Conservation (phyloP, 495 filamentous ascomycete genomes). For the Penicillium longicatenatum region DNA sequence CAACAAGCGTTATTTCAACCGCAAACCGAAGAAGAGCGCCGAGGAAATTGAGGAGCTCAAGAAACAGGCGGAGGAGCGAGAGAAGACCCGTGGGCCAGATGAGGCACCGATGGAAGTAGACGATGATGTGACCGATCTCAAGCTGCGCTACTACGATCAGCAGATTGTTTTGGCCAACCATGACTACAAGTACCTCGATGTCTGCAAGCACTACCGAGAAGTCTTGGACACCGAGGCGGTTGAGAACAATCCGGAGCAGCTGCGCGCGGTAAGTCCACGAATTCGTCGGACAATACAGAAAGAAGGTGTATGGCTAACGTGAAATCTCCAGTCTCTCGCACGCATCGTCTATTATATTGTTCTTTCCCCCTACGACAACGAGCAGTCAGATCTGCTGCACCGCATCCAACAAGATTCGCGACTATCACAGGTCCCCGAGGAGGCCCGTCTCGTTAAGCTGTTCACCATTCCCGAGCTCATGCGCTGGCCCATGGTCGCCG, state of each 20-base stretch:
- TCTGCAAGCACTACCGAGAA: conserved; percentile 95
- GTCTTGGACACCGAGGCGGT: conserved; percentile 94
- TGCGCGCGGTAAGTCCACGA: conserved; percentile 68
- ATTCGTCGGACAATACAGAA: neutral
- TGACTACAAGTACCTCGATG: conserved; percentile 94
- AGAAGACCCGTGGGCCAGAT: conserved; percentile 68
- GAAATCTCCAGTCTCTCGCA: conserved; percentile 67
- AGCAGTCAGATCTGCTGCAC: conserved; percentile 96
- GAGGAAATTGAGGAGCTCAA: conserved; percentile 87
- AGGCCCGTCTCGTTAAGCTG: conserved; percentile 80
- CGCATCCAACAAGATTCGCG: conserved; percentile 73
- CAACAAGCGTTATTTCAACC: conserved; percentile 84
- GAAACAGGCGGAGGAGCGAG: conserved; percentile 79
- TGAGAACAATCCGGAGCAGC: conserved; percentile 81
- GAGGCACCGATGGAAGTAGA: conserved; percentile 74
- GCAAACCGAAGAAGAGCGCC: conserved; percentile 84
- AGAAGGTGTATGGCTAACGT: conserved; percentile 5
- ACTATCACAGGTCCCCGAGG: conserved; percentile 67
- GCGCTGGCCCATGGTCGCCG: conserved; percentile 92
- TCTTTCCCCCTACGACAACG: conserved; percentile 95
- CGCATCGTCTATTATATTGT: conserved; percentile 97
- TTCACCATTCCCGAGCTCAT: conserved; percentile 97
- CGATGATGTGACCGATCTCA: conserved; percentile 94
- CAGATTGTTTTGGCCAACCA: conserved; percentile 95
- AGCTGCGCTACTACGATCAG: conserved; percentile 94